Evolutionary conservation across 2,329 filamentous ascomycete species (phyloP).

Genomic region (Colletotrichum brevisporum): DNA sequence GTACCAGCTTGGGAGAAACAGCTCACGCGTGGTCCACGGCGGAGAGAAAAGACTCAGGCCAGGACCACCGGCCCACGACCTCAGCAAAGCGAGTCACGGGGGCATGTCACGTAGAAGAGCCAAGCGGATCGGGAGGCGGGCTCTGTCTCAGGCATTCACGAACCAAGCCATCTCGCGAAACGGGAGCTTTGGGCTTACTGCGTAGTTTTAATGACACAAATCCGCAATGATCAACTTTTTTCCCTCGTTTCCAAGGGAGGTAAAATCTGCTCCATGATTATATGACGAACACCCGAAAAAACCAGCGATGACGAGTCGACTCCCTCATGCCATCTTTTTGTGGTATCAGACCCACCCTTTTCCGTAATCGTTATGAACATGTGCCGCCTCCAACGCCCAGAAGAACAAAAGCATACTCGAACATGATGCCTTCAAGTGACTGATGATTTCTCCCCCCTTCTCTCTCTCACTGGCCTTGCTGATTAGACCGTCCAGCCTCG

Average conservation of each 20-base stretch:
- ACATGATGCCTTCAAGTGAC: background rate
- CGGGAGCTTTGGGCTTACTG: background rate
- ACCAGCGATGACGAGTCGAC: slow-evolving; percentile 18
- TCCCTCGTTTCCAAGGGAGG: slow-evolving; percentile 7
- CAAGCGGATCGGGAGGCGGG: background rate
- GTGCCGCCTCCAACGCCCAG: slow-evolving; percentile 45
- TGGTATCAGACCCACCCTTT: slow-evolving; percentile 33
- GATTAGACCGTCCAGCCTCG: slow-evolving; percentile 65
- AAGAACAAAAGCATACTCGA: slow-evolving; percentile 23
- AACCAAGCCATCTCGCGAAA: slow-evolving; percentile 4
- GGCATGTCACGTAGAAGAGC: background rate
- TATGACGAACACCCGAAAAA: slow-evolving; percentile 8
- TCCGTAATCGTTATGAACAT: slow-evolving; percentile 30
- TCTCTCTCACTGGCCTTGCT: slow-evolving; percentile 55
- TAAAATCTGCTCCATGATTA: slow-evolving; percentile 4
- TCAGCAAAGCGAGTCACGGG: background rate
- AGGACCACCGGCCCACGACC: background rate
- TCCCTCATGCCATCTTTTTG: slow-evolving; percentile 12
- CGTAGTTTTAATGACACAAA: slow-evolving; percentile 28
- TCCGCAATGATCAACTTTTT: slow-evolving; percentile 33
- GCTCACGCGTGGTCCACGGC: background rate
- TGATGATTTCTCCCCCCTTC: too few relatives aligned
- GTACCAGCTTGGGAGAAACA: background rate
- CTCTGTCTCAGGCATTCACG: background rate
- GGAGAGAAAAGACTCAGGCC: background rate